Base-by-base conservation (phyloP, 441 rosid species). In the Adansonia grandidieri region DNA sequence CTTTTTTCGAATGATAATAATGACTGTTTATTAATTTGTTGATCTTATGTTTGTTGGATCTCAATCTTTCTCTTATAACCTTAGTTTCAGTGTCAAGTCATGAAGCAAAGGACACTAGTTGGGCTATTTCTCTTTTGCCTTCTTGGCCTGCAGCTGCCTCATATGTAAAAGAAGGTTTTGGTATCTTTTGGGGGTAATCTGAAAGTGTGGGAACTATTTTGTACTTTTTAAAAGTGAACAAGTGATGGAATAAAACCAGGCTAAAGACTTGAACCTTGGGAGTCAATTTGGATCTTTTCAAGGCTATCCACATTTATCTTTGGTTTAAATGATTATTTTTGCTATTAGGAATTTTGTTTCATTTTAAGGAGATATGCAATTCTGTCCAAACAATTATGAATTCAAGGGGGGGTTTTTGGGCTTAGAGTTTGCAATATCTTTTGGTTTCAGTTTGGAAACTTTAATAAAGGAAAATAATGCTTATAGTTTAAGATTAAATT, bases 1-100 rank as follows among this genome's bases (percentile, higher is more conserved):
- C 47, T 51, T 53, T 32, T 72, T n/a, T 54, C 50, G 76, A 32
- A 56, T 32, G 63, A n/a, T 72, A 72, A 71, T 71, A 37, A 72
- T 54, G 14, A 54, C 6, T 47, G 40, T 48, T 69, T 19, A 19
- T 71, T 15, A 15, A 14, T 28, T 28, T 50, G 20, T 32, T 72
- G 51, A 10, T 40, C 11, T 54, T 72, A n/a, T 32, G 76, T 50
- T 72, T 72, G 51, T 56, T 32, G 37, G 63, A 54, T 72, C 62
- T 24, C 24, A 32, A 9, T 15, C 17, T 72, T 54, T 17, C 50
- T 54, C 61, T 28, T 53, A 8, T 51, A 51, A 51, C n/a, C 9
- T 6, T 7, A 15, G 24, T 71, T 71, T 71, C 63, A 15, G 5
- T 54, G 24, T 54, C 14, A 54, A 71, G 54, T 14, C 22, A 48